Conservation (phyloP, 768 basidiomycete genomes). For the Psilocybe cyanescens region DNA sequence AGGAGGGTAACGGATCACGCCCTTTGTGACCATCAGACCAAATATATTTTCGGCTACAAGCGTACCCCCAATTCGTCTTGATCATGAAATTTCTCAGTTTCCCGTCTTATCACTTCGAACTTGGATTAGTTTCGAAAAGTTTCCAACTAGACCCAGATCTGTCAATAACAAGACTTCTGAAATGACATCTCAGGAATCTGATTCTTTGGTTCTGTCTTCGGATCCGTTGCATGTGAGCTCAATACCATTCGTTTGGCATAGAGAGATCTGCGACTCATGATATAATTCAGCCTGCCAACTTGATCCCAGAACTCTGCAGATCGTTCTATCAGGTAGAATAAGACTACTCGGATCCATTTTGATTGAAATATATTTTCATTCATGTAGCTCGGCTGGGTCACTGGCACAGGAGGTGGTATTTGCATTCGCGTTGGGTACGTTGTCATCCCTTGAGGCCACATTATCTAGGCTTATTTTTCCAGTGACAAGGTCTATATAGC, state of each 20-base stretch:
- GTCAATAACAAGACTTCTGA: background rate
- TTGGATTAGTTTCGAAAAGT: background rate
- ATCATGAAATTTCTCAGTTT: conserved; percentile 10
- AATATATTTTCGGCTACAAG: background rate
- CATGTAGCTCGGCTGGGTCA: conserved; percentile 81
- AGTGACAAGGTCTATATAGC: conserved; percentile 86
- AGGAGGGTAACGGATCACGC: conserved; percentile 6
- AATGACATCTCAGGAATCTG: conserved; percentile 35
- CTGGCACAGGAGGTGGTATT: conserved; percentile 86
- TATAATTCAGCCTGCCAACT: conserved; percentile 76
- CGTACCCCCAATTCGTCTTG: conserved; percentile 7
- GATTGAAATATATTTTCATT: conserved; percentile 5
- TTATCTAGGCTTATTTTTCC: conserved; percentile 1
- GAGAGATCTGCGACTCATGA: conserved; percentile 8
- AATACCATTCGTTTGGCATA: background rate
- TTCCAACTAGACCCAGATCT: background rate
- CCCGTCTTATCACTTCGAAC: background rate
- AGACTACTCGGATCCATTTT: background rate
- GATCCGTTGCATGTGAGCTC: conserved; percentile 65
- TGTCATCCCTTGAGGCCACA: background rate
- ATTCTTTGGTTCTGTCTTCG: conserved; percentile 58
- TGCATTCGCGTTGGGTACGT: conserved; percentile 71
- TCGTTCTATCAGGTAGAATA: conserved; percentile 68
- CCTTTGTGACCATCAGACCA: conserved; percentile 5
- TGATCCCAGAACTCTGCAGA: conserved; percentile 85